Conservation (phyloP, 768 basidiomycete species). For the Daedaleopsis sinensis region DNA sequence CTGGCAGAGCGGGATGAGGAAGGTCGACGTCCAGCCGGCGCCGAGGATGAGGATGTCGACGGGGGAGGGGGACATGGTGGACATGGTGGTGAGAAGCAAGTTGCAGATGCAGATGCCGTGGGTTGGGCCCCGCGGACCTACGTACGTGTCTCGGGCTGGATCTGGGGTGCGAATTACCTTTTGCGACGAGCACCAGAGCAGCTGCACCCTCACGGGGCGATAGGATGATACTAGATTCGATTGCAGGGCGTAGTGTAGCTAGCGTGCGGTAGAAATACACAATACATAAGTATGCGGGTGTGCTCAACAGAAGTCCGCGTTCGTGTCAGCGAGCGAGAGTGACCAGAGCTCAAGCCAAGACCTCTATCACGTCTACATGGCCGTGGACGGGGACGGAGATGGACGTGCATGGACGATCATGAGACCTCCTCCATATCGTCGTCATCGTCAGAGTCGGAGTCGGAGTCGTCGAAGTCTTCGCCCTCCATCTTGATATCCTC, state of each 20-base stretch:
- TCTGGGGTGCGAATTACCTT: too few relatives aligned
- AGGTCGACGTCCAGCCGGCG: constrained; percentile 67
- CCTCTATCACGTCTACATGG: too few relatives aligned
- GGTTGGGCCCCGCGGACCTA: too few relatives aligned
- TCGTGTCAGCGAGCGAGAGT: too few relatives aligned
- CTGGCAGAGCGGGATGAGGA: constrained; percentile 57
- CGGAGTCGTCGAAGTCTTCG: constrained; percentile 51
- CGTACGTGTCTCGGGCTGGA: too few relatives aligned
- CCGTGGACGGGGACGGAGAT: too few relatives aligned
- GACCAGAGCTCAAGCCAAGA: too few relatives aligned
- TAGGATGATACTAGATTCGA: too few relatives aligned
- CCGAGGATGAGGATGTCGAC: constrained; percentile 66
- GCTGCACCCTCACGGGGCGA: too few relatives aligned
- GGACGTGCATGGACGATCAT: constrained; percentile 27
- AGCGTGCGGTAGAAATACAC: background rate
- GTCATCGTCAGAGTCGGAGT: constrained; percentile 62
- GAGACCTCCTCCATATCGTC: constrained; percentile 76
- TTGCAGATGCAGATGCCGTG: too few relatives aligned
- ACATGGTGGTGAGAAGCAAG: too few relatives aligned
- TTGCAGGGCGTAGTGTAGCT: background rate
- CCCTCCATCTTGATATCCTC: constrained; percentile 41
- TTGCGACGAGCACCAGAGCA: too few relatives aligned
- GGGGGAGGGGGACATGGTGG: constrained; percentile 15
- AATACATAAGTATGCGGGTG: background rate
- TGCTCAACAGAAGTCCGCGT: background rate